Evolutionary conservation across 2,329 filamentous ascomycete genomes (phyloP), one percentile per base, ranked within the genome.

Genomic region (Knufia fluminis): DNA sequence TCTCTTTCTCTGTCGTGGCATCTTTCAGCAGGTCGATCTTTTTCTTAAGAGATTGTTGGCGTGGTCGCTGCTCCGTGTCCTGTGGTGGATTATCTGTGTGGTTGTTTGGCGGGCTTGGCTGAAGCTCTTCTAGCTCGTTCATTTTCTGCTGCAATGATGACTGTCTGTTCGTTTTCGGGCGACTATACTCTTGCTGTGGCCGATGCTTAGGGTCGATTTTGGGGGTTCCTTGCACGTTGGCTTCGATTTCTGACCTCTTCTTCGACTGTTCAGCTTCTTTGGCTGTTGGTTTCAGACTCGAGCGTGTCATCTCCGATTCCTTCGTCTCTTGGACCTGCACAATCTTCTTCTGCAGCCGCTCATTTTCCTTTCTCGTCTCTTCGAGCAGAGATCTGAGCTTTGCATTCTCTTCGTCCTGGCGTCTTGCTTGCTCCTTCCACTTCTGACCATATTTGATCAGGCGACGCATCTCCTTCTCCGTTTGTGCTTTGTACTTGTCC

Each of bases 401-500:
- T n/a, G 47, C 44, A 42, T 56, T 57, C 40, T 57, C 52, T 3
- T 52, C 50, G 24, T 59, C 54, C 38, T 52, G 48, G 17, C 52
- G 46, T 8, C 47, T 43, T 19, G 57, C 57, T 24, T 57, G 57
- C 20, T 57, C 54, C 17, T 52, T 49, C 57, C 57, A 56, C 38
- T 57, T 56, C 48, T 54, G 50, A 9, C 49, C 50, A 41, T 82
- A 81, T 24, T 74, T 68, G 45, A 82, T 72, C 43, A 83, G 67
- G 57, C 77, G 79, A 60, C 74, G 78, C 59, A 80, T 75, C 59
- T 83, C 78, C 33, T 69, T 70, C 52, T 78, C 74, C 31, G 78
- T 81, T 42, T 71, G 75, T 19, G 70, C 68, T 14, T 77, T 69
- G 57, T 82, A 82, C 33, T 66, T 70, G 48, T 81, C 75, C 57